Conservation (phyloP, 2,329 filamentous ascomycete species). For the Fusarium brevicatenulatum region DNA sequence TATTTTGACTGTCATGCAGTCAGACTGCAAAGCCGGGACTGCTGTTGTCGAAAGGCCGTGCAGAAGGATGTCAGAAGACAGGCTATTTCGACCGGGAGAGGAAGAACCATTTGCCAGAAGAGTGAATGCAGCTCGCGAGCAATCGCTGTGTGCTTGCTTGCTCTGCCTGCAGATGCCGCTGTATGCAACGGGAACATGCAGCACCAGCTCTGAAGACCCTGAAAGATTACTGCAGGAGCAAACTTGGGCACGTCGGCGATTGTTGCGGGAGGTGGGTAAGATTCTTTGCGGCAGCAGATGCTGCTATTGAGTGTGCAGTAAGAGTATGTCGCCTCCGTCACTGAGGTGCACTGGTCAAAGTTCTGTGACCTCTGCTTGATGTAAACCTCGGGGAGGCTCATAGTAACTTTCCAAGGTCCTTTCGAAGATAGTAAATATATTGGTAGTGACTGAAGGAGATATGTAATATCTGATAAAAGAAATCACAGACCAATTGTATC, state of each 20-base stretch:
- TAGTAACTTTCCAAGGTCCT: background rate
- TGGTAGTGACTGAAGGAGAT: rapidly evolving
- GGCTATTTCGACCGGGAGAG: background rate
- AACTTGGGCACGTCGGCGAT: background rate
- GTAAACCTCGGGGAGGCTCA: background rate
- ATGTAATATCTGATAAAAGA: no score
- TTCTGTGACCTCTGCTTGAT: background rate
- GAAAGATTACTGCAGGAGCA: background rate
- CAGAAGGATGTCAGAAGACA: background rate
- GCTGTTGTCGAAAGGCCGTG: background rate
- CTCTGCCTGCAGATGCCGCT: background rate
- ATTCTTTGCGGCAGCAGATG: rapidly evolving
- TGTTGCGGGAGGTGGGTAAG: rapidly evolving
- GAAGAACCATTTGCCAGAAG: background rate
- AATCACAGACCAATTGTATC: no score
- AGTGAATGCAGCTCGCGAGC: rapidly evolving
- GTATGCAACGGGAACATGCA: background rate
- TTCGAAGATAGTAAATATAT: background rate
- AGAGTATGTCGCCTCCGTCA: background rate
- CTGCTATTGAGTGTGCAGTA: background rate
- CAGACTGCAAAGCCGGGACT: background rate
- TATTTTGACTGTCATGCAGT: background rate
- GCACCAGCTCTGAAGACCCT: background rate
- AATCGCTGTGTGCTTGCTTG: background rate
- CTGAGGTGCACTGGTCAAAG: background rate